phyloP scores from a whole-genome alignment of 2,329 filamentous ascomycete genomes.

The Xylaria sp. region DNA sequence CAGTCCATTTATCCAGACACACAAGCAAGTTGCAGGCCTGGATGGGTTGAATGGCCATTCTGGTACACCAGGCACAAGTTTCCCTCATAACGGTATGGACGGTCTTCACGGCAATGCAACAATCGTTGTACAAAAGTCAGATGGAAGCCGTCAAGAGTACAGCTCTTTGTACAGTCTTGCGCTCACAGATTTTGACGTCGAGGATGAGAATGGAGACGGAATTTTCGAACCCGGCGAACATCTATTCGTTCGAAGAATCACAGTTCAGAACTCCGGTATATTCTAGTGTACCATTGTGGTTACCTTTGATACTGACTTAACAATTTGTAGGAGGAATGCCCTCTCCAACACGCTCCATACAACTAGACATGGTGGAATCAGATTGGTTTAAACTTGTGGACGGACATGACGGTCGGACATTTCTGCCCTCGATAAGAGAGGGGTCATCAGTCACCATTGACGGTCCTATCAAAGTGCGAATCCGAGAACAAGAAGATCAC shows the following conservation, averaged over 20 bases:
- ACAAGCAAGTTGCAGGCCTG: constrained; percentile 20
- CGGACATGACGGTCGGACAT: constrained; percentile 6
- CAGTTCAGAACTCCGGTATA: constrained; percentile 22
- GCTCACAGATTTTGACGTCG: constrained; percentile 23
- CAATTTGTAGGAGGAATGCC: constrained; percentile 24
- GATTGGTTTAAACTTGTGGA: constrained; percentile 22
- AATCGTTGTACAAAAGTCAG: constrained; percentile 22
- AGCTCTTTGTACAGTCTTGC: constrained; percentile 24
- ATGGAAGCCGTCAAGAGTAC: constrained; percentile 25
- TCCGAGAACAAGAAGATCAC: constrained; percentile 22
- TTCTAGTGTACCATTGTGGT: constrained; percentile 14
- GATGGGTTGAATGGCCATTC: constrained; percentile 19
- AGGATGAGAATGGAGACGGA: constrained; percentile 28
- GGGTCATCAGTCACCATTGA: constrained; percentile 23
- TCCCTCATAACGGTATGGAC: constrained; percentile 10
- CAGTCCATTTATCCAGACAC: constrained; percentile 19
- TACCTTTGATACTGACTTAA: constrained; percentile 12
- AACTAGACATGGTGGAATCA: constrained; percentile 18
- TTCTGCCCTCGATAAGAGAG: constrained; percentile 25
- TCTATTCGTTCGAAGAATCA: constrained; percentile 29
- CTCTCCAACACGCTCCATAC: constrained; percentile 18
- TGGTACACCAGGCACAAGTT: constrained; percentile 13
- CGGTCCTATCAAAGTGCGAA: constrained; percentile 22
- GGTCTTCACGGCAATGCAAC: constrained; percentile 23
- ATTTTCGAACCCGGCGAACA: constrained; percentile 24